Base-by-base conservation (phyloP, 106 monocot species). In the Agapanthus africanus region DNA sequence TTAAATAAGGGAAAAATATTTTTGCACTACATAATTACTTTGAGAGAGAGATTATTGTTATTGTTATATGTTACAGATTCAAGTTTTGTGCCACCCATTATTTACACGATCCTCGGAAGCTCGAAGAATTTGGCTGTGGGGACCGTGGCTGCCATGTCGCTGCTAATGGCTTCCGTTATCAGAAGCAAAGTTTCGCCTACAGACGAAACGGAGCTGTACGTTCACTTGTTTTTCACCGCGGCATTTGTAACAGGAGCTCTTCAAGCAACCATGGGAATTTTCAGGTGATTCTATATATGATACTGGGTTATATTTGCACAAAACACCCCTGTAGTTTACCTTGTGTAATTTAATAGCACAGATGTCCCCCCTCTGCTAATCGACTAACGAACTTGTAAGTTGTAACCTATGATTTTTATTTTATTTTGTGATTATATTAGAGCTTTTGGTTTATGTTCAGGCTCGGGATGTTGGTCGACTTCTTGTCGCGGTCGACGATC, bases 51-150 rank as follows among this genome's bases (percentile, higher is more conserved):
- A 47, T 7, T 47, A 15, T 47, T 47, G 13, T 47, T 42, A 15
- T 42, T 42, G 7, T 1, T 5, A 47, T 47, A 15, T 5, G 2
- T 47, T 4, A 19, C 0, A 47, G 46, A 95, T 83, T 88, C 94
- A 2, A 83, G 91, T 62, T 91, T 88, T 54, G 85, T 88, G 40
- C 94, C 91, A 25, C 88, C 94, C 14, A 54, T 95, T 63, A 51
- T 95, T 21, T 95, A 95, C 33, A 77, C 91, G 18, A 70, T 91
- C 11, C 86, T 95, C 8, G 95, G 95, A 6, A 91, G 85, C 79
- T 91, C 95, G 1, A 95, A 78, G 61, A 74, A 83, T 54, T 26
- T 95, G 61, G 90, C 95, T 6, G 85, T 91, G 7, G 95, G 95
- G 25, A 81, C 79, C 6, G 85, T 91, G 36, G 95, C 91, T 0